Conservation (phyloP, 495 filamentous ascomycete species). For the Lasiosphaeria miniovina region DNA sequence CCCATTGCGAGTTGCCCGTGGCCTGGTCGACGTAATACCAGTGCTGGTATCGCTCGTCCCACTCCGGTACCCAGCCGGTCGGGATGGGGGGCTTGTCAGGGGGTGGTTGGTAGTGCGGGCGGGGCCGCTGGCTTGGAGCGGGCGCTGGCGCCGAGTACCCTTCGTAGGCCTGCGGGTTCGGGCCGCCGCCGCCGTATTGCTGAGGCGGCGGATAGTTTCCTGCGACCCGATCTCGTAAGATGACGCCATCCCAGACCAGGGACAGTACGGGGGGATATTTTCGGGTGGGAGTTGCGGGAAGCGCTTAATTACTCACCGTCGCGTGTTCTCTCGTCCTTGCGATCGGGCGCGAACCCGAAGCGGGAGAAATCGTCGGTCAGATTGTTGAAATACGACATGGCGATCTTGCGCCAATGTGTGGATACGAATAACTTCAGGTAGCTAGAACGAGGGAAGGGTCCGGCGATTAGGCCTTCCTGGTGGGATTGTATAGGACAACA, state of each 20-base stretch:
- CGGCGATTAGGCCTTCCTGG: too few species aligned
- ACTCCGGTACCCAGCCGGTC: constrained; percentile 57
- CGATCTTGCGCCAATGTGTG: not conserved
- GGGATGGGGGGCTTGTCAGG: constrained; percentile 53
- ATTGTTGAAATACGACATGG: constrained; percentile 34
- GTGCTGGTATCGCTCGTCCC: constrained; percentile 54
- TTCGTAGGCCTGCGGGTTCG: constrained; percentile 15
- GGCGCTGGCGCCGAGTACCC: constrained; percentile 3
- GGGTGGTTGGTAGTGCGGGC: constrained; percentile 42
- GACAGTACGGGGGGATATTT: too few species aligned
- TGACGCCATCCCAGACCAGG: too few species aligned
- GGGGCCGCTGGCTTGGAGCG: constrained; percentile 14
- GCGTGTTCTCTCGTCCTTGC: constrained; percentile 15
- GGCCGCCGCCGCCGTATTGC: constrained; percentile 31
- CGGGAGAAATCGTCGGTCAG: constrained; percentile 22
- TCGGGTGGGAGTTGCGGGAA: too few species aligned
- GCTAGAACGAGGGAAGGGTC: too few species aligned
- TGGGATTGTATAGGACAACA: too few species aligned
- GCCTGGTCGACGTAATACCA: constrained; percentile 60
- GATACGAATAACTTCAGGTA: too few species aligned
- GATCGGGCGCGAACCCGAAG: constrained; percentile 22
- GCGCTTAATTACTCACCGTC: constrained; percentile 1
- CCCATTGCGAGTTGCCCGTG: constrained; percentile 61
- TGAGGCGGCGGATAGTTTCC: constrained; percentile 18
- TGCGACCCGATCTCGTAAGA: too few species aligned